Evolutionary conservation across 805 yeast genomes (phyloP).

Genomic region (Barnettozyma californica): DNA sequence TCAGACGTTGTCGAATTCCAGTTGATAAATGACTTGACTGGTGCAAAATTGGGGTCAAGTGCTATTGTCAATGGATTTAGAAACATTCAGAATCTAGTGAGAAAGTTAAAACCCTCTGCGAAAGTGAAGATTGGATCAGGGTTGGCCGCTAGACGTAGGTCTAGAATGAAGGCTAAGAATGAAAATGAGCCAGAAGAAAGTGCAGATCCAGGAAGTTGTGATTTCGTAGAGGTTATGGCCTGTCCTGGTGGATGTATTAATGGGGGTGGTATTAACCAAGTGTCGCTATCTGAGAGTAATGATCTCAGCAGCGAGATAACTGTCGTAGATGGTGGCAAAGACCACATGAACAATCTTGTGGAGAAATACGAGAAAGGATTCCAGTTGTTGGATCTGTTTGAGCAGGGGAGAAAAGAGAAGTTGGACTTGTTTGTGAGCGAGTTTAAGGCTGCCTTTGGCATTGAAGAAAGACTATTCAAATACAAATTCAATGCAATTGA

Average conservation of each 20-base stretch:
- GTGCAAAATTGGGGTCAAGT: conserved; percentile 45
- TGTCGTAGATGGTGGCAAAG: conserved; percentile 19
- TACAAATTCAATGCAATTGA: conserved; percentile 48
- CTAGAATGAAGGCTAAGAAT: conserved; percentile 9
- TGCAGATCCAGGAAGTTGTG: conserved; percentile 64
- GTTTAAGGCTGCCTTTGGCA: conserved; percentile 29
- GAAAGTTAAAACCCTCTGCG: conserved; percentile 47
- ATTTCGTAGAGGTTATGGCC: conserved; percentile 93
- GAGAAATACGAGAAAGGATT: conserved; percentile 29
- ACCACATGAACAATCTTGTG: conserved; percentile 25
- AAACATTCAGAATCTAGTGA: conserved; percentile 88
- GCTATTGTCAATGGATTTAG: conserved; percentile 85
- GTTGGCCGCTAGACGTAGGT: conserved; percentile 22
- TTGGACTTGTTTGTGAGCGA: conserved; percentile 30
- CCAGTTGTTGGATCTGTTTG: conserved; percentile 27
- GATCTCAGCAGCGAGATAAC: conserved; percentile 6
- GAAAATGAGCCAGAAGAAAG: conserved; percentile 12
- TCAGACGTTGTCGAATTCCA: conserved; percentile 64
- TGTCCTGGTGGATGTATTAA: conserved; percentile 97
- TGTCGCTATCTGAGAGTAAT: conserved; percentile 3
- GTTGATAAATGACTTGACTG: conserved; percentile 35
- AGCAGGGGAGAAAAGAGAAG: conserved; percentile 1
- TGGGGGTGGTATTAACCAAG: conserved; percentile 78
- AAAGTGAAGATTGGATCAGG: conserved; percentile 24
- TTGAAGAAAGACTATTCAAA: conserved; percentile 36